Evolutionary conservation across 202 grass and related monocot genomes (phyloP), one percentile per base, ranked within the genome.

Genomic region (Digitaria exilis): DNA sequence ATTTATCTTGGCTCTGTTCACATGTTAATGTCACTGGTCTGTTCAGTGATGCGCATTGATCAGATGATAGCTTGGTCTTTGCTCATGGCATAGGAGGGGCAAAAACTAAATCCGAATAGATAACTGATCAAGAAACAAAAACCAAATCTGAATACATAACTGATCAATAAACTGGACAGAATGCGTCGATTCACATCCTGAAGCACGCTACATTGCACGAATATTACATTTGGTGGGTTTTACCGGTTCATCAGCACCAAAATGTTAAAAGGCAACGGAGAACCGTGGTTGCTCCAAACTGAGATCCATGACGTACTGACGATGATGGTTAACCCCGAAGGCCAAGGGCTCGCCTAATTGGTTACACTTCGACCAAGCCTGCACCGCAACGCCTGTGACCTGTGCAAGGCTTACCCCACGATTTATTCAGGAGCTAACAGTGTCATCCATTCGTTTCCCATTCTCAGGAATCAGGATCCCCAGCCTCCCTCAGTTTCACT

Each of bases 11-110:
- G 45, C 21, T n/a, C n/a, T 28, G n/a, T 7, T 32, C 57, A 30
- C 14, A 10, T 30, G 3, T 17, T 44, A 25, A 28, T 19, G 18
- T 31, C 16, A 6, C 25, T 63, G 16, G 2, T 50, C n/a, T 15
- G 2, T 56, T 75, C 35, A 11, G 44, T 28, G 50, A 80, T 14
- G 11, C 15, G 35, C 37, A n/a, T 8, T 22, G 4, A 29, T 46
- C 39, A 57, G 7, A 46, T 86, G 90, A n/a, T 62, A 21, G 43
- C 58, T 30, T 48, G 43, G 28, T 17, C 15, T 46, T 43, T 46
- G 25, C 57, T 49, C 59, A 51, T 32, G n/a, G 74, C 41, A 46
- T 19, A 13, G 8, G 4, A 61, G 1, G 0, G 15, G n/a, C n/a
- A n/a, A 45, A n/a, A n/a, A n/a, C n/a, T n/a, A n/a, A 61, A 43